Evolutionary conservation across 73 alveolate species (phyloP).

Genomic region (Paraurostyla sp.): DNA sequence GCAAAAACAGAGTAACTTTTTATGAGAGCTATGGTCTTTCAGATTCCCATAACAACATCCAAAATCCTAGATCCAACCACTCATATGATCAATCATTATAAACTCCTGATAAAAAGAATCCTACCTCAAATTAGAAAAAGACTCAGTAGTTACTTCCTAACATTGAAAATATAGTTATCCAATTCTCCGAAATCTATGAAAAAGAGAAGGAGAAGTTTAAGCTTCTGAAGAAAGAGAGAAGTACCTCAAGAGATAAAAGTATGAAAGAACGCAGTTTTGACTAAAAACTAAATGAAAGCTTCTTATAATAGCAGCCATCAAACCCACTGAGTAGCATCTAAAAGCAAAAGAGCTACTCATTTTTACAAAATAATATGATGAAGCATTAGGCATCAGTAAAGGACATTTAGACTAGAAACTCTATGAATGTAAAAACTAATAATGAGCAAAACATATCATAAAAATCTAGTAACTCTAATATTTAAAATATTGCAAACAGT

Average conservation of each 20-base stretch:
- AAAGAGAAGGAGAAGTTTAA: constrained; percentile 2
- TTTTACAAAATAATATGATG: not conserved
- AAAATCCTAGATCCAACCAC: too few species aligned
- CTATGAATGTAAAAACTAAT: too few species aligned
- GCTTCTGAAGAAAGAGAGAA: not conserved
- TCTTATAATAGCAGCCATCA: not conserved
- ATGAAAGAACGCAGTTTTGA: not conserved
- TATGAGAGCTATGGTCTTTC: too few species aligned
- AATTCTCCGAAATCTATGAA: constrained; percentile 1
- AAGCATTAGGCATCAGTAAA: not conserved
- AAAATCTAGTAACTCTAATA: too few species aligned
- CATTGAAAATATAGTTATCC: constrained; percentile 5
- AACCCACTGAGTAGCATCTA: not conserved
- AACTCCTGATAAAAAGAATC: not conserved
- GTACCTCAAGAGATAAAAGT: constrained; percentile 1
- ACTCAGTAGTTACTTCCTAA: not conserved
- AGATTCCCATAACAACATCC: too few species aligned
- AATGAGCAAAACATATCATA: too few species aligned
- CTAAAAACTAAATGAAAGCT: not conserved
- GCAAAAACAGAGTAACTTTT: too few species aligned
- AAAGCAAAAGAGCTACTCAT: not conserved
- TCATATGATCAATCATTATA: too few species aligned
- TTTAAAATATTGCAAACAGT: too few species aligned
- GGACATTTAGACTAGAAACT: not conserved
- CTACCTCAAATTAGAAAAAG: not conserved